Percentiles rank a stretch among this genome's conserved stretches.
Conservation (phyloP, 176 grass and related monocot species). For the Themeda triandra region DNA sequence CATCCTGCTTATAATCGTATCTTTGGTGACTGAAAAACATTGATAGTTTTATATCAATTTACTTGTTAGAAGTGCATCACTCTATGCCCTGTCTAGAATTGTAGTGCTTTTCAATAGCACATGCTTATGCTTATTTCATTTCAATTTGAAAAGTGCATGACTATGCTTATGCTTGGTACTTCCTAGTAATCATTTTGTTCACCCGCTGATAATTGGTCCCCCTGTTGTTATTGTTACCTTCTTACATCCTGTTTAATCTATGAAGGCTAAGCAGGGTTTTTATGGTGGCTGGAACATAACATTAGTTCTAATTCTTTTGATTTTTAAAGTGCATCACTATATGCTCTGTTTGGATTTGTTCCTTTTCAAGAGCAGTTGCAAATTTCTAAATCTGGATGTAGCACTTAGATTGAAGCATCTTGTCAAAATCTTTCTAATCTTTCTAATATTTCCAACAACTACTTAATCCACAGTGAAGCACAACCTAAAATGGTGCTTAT, state of each 20-base stretch:
- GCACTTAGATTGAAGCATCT: background rate
- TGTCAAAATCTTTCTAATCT: background rate
- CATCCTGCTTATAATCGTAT: background rate
- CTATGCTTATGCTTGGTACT: background rate
- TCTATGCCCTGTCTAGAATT: background rate
- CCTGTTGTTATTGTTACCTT: background rate
- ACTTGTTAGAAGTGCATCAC: background rate
- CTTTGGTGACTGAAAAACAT: background rate
- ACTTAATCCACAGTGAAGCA: background rate
- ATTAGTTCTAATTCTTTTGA: background rate
- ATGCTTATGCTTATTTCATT: background rate
- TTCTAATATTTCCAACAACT: background rate
- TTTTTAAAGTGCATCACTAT: background rate
- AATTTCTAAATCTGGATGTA: background rate
- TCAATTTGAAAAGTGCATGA: background rate
- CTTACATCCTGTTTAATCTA: background rate
- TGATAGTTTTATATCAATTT: background rate
- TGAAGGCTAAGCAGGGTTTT: background rate
- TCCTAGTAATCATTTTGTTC: background rate
- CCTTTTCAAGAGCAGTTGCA: background rate
- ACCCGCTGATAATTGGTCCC: background rate
- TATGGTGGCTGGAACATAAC: background rate
- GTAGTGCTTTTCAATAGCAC: background rate
- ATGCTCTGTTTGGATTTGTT: background rate
- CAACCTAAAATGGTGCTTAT: background rate